phyloP scores from a whole-genome alignment of 1,284 basidiomycete genomes.

The Neotropicomus parvogracilis region DNA sequence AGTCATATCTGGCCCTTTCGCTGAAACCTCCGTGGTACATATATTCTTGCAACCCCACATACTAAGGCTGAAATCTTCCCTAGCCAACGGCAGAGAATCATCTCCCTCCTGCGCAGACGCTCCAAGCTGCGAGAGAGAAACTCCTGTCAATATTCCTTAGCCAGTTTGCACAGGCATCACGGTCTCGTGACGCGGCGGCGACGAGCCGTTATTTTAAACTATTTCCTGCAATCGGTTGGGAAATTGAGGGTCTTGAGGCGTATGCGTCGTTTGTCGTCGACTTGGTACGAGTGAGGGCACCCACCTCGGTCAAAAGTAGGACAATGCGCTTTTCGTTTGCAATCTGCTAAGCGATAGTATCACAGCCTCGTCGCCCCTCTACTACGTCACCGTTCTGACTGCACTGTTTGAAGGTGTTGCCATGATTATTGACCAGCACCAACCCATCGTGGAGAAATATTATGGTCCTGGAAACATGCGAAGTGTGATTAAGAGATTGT shows the following conservation, averaged over 20 bases:
- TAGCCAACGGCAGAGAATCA: conserved; percentile 90
- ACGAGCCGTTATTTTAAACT: conserved; percentile 96
- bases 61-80: conserved; percentile 7
- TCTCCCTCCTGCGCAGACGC: conserved; percentile 78
- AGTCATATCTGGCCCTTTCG: conserved; percentile 82
- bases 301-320: conserved; percentile 77
- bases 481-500: conserved; percentile 71
- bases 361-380: conserved; percentile 82
- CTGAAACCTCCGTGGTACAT: conserved; percentile 80
- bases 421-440: conserved; percentile 95
- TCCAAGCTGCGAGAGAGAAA: conserved; percentile 70
- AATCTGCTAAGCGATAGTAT: conserved; percentile 10
- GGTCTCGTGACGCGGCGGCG: conserved; percentile 75
- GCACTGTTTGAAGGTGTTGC: conserved; percentile 94
- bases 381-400: conserved; percentile 84
- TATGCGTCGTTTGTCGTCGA: conserved; percentile 93
- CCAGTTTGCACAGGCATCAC: conserved; percentile 79
- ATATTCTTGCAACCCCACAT: not conserved
- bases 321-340: conserved; percentile 3
- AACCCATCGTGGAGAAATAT: conserved; percentile 96
- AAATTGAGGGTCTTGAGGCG: conserved; percentile 87
- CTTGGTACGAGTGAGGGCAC: conserved; percentile 77
- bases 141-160: conserved; percentile 77
- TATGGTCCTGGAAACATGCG: conserved; percentile 88
- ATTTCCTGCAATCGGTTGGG: conserved; percentile 91